These are phyloP conservation scores for Boletellus ananiceps DNA, from an alignment of 768 basidiomycete genomes.

Conservation along the genomic window DNA sequence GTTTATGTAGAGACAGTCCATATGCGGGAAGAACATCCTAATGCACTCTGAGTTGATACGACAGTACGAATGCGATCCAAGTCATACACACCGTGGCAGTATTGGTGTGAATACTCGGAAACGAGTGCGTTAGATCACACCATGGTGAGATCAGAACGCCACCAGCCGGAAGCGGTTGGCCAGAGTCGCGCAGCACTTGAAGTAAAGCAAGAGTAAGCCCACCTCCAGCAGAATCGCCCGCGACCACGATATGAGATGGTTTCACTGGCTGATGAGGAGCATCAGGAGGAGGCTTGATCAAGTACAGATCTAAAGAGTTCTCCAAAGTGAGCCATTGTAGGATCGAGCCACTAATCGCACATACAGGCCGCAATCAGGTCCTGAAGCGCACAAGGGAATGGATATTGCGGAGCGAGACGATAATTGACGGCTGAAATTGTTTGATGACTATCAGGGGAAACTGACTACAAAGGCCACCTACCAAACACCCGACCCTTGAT, in stretches of 20 bases:
- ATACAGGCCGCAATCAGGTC: constrained; percentile 85
- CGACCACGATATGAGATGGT: constrained; percentile 77
- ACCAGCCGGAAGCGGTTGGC: constrained; percentile 80
- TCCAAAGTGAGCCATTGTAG: neutral
- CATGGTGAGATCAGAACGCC: constrained; percentile 90
- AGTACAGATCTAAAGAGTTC: constrained; percentile 61
- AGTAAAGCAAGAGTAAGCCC: constrained; percentile 80
- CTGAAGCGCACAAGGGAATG: constrained; percentile 90
- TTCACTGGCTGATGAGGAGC: constrained; percentile 75
- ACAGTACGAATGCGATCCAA: neutral
- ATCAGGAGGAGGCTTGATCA: constrained; percentile 81
- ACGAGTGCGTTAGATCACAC: constrained; percentile 92
- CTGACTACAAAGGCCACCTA: constrained; percentile 25
- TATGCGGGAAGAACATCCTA: constrained; percentile 80
- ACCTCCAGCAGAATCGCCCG: constrained; percentile 93
- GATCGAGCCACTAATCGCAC: constrained; percentile 17
- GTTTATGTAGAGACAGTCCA: constrained; percentile 75
- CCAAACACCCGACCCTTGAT: constrained; percentile 88
- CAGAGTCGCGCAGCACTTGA: constrained; percentile 81
- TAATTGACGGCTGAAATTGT: constrained; percentile 62
- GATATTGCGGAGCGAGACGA: constrained; percentile 92
- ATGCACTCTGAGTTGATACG: neutral
- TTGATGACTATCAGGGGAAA: constrained; percentile 7
- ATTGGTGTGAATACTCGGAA: constrained; percentile 83
- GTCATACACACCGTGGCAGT: constrained; percentile 62